phyloP scores from a whole-genome alignment of 2,329 filamentous ascomycete species.

The Rutstroemia sydowiana region DNA sequence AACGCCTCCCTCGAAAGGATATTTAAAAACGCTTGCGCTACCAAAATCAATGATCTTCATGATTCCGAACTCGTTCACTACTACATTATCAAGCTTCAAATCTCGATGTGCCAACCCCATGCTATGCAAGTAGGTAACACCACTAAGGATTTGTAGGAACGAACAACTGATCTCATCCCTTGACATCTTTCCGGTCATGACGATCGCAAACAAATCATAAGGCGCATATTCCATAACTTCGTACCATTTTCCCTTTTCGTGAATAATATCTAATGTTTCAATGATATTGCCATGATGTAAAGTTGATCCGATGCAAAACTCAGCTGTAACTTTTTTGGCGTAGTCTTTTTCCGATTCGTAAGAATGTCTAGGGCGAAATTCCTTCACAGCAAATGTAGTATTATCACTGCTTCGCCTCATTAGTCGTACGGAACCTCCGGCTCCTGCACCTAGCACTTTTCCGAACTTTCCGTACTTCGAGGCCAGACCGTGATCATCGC shows the following conservation, averaged over 20 bases:
- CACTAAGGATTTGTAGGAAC: constrained; percentile 90
- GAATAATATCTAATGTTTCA: constrained; percentile 92
- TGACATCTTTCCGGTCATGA: constrained; percentile 98
- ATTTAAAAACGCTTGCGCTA: constrained; percentile 92
- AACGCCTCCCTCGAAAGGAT: constrained; percentile 89
- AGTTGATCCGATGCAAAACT: constrained; percentile 96
- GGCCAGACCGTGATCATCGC: constrained; percentile 82
- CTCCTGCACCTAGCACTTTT: constrained; percentile 86
- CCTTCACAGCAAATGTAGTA: constrained; percentile 94
- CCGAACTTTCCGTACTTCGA: constrained; percentile 96
- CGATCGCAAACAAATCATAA: constrained; percentile 91
- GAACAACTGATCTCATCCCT: constrained; percentile 84
- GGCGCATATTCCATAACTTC: constrained; percentile 99
- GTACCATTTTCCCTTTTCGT: constrained; percentile 91
- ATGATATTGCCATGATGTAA: constrained; percentile 97
- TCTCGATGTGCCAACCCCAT: constrained; percentile 94
- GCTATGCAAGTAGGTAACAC: constrained; percentile 88
- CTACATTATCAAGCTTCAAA: constrained; percentile 94
- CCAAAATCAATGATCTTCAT: constrained; percentile 99
- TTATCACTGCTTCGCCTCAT: constrained; percentile 92
- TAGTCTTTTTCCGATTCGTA: constrained; percentile 96
- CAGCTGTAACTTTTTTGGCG: constrained; percentile 94
- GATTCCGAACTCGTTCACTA: constrained; percentile 91
- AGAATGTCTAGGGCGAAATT: constrained; percentile 84
- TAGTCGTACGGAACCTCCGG: constrained; percentile 85